Evolutionary conservation across 2,329 filamentous ascomycete genomes (phyloP), one percentile per base, ranked within the genome.

Genomic region (Arthrocladium fulminans): DNA sequence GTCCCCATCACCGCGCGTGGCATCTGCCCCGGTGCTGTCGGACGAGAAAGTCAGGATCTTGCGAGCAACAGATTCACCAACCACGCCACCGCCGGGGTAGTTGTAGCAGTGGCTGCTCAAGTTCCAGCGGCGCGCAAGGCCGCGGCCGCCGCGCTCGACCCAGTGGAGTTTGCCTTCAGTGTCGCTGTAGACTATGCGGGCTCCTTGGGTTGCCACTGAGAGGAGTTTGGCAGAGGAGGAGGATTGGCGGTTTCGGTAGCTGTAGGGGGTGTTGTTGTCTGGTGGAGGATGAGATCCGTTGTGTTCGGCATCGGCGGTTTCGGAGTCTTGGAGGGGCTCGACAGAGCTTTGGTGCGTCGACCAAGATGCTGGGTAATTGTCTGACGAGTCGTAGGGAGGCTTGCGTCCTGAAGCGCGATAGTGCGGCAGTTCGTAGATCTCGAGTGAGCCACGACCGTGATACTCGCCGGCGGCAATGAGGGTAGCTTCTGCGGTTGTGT

Each of bases 401-500:
- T 27, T 20, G 7, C 23, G 25, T 10, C 39, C 46, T 24, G 27
- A 30, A 30, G n/a, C 55, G 51, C 51, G 46, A 52, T 53, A 10
- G 57, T 58, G 46, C 66, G 66, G 20, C 67, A 71, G 1, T 87
- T 67, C 12, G 63, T 94, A 95, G n/a, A 95, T 69, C 61, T 97
- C 90, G 1, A 97, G 71, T 0, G 85, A 89, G 0, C 90, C 90
- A 64, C 92, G 89, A 25, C 84, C 87, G 58, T 92, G 94, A 69
- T 96, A 96, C 61, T 90, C 86, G 3, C 89, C 90, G 32, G 85
- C 86, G 2, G 88, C 86, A 45, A 95, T 77, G 22, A 96, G 67
- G 0, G 84, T 88, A 64, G 69, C 10, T 72, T 65, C 9, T 1
- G 60, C 57, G 32, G 59, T 56, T 2, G 59, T 59, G 32, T 60